Evolutionary conservation across 2,329 filamentous ascomycete genomes (phyloP), one percentile per base, ranked within the genome.

Genomic region (Ceratocystis smalleyi): DNA sequence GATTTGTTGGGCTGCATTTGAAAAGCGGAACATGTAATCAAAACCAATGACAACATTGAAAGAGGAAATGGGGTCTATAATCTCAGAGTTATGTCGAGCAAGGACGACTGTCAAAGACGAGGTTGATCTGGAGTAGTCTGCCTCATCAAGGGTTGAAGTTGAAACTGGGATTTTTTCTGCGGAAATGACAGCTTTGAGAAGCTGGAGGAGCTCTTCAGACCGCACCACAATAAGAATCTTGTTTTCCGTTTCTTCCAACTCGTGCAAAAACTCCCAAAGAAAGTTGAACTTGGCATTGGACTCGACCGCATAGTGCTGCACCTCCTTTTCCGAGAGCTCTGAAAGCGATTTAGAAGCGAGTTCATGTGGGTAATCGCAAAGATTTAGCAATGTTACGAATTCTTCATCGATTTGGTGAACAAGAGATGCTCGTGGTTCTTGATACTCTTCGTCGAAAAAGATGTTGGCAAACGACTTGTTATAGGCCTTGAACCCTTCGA

Each of bases 251-350:
- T 73, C 71, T n/a, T 70, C 69, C 10, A 84, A 69, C 7, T 71
- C 69, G 22, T 78, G 73, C 35, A 85, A 70, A 2, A 86, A 73
- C 67, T 84, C 81, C 55, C 76, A 78, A 5, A 85, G 69, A 68
- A 86, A 86, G 40, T 77, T 78, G 68, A 81, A 83, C 68, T 86
- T 86, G 64, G 80, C 74, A 70, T 83, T 85, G 8, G 81, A 78
- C 62, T 78, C 78, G 64, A 78, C 76, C 1, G 78, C 77, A 68
- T 83, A 81, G 69, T 78, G 83, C 68, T 78, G 77, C 63, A 77
- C 73, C 24, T 78, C 75, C 3, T 71, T 69, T 6, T 75, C 69
- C 1, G 75, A 71, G 64, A 81, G 66, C 2, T 69, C 68, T 27
- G 73, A 72, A 12, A 76, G 69, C 1, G 72, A 70, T 6, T 79